Conservation (phyloP, 2,329 filamentous ascomycete species). For the Boeremia lycopersici region DNA sequence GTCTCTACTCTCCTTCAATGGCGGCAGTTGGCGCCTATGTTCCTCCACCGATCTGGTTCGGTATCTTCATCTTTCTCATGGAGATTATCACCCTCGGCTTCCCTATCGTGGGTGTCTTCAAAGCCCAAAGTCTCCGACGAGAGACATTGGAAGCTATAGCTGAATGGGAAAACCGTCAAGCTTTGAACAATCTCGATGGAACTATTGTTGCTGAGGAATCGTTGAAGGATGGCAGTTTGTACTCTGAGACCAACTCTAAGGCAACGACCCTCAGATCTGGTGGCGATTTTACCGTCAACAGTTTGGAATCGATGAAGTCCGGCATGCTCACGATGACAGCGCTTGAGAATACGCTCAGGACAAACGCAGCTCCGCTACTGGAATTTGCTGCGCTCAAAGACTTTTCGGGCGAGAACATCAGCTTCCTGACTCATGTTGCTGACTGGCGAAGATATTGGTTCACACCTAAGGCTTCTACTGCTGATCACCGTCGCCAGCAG, state of each 20-base stretch:
- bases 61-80: constrained; percentile 41
- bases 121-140: constrained; percentile 32
- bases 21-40: constrained; percentile 31
- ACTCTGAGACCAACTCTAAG: constrained; percentile 18
- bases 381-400: constrained; percentile 44
- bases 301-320: constrained; percentile 36
- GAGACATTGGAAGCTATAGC: constrained; percentile 43
- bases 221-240: constrained; percentile 21
- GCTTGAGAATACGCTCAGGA: constrained; percentile 39
- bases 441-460: constrained; percentile 45
- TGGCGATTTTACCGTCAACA: constrained; percentile 17
- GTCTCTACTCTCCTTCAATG: constrained; percentile 41
- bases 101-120: constrained; percentile 39
- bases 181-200: constrained; percentile 12
- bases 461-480: constrained; percentile 22
- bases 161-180: constrained; percentile 41
- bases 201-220: constrained; percentile 10
- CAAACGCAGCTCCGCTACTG: constrained; percentile 39
- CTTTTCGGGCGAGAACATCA: constrained; percentile 45
- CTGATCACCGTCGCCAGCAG: constrained; percentile 33
- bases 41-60: constrained; percentile 39
- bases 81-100: constrained; percentile 40
- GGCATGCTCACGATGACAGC: constrained; percentile 44
- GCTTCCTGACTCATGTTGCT: constrained; percentile 41
- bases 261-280: constrained; percentile 26